Conservation (phyloP, 2,329 filamentous ascomycete species). For the Plectosphaerella plurivora region DNA sequence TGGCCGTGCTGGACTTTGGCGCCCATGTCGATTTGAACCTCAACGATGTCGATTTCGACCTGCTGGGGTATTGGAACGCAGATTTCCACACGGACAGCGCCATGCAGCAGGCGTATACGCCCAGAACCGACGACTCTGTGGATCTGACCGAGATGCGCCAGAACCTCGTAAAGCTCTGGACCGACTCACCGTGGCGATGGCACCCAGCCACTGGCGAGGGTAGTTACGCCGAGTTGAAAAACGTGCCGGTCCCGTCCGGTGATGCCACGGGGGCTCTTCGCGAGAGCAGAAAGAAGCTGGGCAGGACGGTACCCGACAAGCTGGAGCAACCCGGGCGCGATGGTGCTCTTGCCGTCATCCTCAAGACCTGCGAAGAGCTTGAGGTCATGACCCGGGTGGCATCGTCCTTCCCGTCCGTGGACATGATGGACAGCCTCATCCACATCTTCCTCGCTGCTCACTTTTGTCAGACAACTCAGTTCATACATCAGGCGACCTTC, state of each 20-base stretch:
- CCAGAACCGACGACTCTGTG: conserved; percentile 28
- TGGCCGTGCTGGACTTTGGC: conserved; percentile 45
- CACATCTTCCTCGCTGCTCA: conserved; percentile 57
- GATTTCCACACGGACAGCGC: conserved; percentile 26
- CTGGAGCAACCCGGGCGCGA: conserved; percentile 50
- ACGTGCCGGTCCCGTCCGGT: conserved; percentile 36
- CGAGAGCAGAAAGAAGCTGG: conserved; percentile 28
- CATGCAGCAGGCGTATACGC: conserved; percentile 19
- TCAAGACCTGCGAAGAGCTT: conserved; percentile 51
- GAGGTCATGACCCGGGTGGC: conserved; percentile 47
- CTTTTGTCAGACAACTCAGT: conserved; percentile 51
- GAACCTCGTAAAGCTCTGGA: conserved; percentile 43
- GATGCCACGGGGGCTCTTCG: conserved; percentile 35
- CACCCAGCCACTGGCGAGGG: conserved; percentile 38
- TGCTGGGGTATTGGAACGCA: conserved; percentile 45
- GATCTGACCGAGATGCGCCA: conserved; percentile 43
- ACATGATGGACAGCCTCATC: conserved; percentile 55
- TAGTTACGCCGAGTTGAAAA: conserved; percentile 37
- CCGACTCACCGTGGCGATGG: conserved; percentile 47
- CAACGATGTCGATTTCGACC: conserved; percentile 46
- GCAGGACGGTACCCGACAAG: conserved; percentile 33
- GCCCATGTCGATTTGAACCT: conserved; percentile 45
- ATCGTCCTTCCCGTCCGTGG: conserved; percentile 58
- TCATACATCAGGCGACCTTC: conserved; percentile 59
- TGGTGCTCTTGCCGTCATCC: conserved; percentile 58